phyloP scores from a whole-genome alignment of 495 filamentous ascomycete species.

The Neurospora hispaniola region DNA sequence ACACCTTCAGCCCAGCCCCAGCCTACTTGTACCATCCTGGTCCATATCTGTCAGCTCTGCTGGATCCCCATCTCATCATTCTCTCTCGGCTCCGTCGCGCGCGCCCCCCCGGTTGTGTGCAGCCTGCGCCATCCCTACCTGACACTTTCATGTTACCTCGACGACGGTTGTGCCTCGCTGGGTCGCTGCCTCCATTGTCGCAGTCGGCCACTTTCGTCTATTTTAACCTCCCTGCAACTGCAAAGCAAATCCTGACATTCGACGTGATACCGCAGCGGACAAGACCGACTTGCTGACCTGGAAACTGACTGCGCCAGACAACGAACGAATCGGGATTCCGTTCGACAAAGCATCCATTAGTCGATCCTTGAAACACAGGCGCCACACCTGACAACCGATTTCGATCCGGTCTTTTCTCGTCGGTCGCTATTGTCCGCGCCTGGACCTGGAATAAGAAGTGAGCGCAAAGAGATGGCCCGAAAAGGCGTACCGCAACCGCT shows the following conservation, averaged over 20 bases:
- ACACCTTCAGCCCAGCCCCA: neutral
- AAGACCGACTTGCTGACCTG: constrained; percentile 16
- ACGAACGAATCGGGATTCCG: neutral
- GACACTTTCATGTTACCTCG: constrained; percentile 2
- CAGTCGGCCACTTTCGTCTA: constrained; percentile 29
- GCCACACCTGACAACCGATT: neutral
- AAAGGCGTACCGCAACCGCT: constrained; percentile 45
- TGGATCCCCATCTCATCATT: neutral
- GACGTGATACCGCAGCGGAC: constrained; percentile 25
- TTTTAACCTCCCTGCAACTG: constrained; percentile 17
- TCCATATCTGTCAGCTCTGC: neutral
- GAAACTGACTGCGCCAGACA: neutral
- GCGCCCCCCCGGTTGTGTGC: neutral
- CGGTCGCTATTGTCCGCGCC: neutral
- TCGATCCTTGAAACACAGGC: neutral
- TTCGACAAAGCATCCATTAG: neutral
- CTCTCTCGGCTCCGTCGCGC: neutral
- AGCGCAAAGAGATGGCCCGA: constrained; percentile 36
- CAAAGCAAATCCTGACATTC: constrained; percentile 19
- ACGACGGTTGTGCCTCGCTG: constrained; percentile 16
- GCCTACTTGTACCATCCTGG: neutral
- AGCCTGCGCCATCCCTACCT: constrained; percentile 9
- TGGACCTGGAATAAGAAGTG: constrained; percentile 6
- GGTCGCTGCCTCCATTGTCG: constrained; percentile 26
- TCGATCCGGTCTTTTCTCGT: neutral